phyloP scores from a whole-genome alignment of 805 yeast genomes.

The Kuraishia piskuri region DNA sequence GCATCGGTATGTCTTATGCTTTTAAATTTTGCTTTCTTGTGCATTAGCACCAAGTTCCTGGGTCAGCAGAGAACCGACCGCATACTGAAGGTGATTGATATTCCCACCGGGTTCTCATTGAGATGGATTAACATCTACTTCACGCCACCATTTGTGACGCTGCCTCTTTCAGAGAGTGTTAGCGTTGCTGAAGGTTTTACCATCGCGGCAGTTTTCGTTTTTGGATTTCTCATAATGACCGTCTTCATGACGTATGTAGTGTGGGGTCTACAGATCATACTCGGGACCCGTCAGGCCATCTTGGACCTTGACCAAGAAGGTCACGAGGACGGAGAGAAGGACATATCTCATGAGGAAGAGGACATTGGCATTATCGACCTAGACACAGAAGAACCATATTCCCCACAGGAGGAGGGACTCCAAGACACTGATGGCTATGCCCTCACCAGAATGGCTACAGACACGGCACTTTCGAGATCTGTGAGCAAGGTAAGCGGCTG shows the following conservation, averaged over 20 bases:
- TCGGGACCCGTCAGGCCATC: not conserved
- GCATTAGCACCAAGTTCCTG: constrained; percentile 25
- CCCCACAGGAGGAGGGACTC: constrained; percentile 9
- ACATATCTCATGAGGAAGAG: constrained; percentile 3
- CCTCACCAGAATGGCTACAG: constrained; percentile 13
- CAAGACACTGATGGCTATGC: constrained; percentile 22
- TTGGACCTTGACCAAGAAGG: constrained; percentile 5
- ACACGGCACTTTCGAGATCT: constrained; percentile 10
- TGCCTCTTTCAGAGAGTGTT: constrained; percentile 61
- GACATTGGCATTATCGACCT: not conserved
- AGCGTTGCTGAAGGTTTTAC: constrained; percentile 61
- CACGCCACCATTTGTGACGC: constrained; percentile 66
- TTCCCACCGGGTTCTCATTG: constrained; percentile 55
- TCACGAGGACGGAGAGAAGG: constrained; percentile 3
- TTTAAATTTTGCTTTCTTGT: constrained; percentile 38
- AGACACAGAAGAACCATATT: not conserved
- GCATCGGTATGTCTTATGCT: constrained; percentile 68
- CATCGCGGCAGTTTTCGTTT: constrained; percentile 63
- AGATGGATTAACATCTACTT: constrained; percentile 76
- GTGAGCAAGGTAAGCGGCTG: constrained; percentile 4
- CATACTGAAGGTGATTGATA: constrained; percentile 30
- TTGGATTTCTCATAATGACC: constrained; percentile 52
- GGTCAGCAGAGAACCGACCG: constrained; percentile 24
- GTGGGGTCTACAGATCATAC: constrained; percentile 28
- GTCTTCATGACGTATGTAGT: constrained; percentile 41